These are phyloP conservation scores for Tetrapisispora arboricola DNA, from an alignment of 805 yeast genomes.

Conservation along the genomic window DNA sequence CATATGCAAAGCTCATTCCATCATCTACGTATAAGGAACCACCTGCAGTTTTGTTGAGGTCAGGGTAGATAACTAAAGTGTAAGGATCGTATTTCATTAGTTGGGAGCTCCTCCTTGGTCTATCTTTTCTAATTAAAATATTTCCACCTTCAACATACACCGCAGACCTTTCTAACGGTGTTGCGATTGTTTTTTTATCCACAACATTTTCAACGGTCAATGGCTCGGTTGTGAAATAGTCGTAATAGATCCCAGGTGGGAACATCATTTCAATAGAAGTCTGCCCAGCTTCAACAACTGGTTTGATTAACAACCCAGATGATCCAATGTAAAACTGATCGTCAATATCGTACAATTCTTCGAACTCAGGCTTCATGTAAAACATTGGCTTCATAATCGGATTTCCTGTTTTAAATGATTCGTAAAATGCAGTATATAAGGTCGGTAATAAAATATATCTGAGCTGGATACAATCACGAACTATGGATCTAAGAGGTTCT, in stretches of 20 bases:
- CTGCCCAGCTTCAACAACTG: constrained; percentile 53
- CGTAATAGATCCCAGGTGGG: constrained; percentile 49
- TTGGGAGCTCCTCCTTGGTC: constrained; percentile 71
- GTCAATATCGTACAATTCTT: constrained; percentile 48
- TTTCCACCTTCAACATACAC: constrained; percentile 71
- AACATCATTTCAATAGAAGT: constrained; percentile 27
- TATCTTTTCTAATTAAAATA: constrained; percentile 53
- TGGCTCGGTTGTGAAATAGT: constrained; percentile 33
- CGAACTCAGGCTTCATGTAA: constrained; percentile 38
- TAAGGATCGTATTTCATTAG: constrained; percentile 74
- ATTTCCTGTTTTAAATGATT: constrained; percentile 46
- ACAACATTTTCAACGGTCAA: constrained; percentile 22
- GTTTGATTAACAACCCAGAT: constrained; percentile 66
- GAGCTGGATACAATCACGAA: constrained; percentile 59
- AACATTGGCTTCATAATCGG: constrained; percentile 67
- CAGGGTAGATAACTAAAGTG: constrained; percentile 56
- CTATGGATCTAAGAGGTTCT: constrained; percentile 56
- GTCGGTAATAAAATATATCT: constrained; percentile 73
- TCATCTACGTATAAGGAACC: constrained; percentile 74
- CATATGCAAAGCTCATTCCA: constrained; percentile 59
- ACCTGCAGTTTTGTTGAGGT: constrained; percentile 38
- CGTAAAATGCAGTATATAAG: constrained; percentile 68
- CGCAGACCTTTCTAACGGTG: constrained; percentile 57
- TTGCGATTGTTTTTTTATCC: constrained; percentile 26
- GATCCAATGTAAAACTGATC: constrained; percentile 76